phyloP scores from a whole-genome alignment of 2,329 filamentous ascomycete genomes.

The Fusarium coffeatum region DNA sequence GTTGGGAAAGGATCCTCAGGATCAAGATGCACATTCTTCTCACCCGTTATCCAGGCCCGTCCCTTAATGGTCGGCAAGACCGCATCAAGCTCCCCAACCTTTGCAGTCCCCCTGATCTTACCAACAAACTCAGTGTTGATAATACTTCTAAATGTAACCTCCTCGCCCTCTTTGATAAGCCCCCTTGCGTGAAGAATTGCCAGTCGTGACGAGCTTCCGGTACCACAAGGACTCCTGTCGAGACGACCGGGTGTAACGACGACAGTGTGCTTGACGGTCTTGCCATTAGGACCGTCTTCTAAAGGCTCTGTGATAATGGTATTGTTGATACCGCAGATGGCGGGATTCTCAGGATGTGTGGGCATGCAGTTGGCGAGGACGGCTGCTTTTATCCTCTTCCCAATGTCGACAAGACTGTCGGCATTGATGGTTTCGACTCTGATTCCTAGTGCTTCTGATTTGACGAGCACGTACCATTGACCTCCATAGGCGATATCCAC shows the following conservation, averaged over 20 bases:
- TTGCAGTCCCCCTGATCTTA: neutral
- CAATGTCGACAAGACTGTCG: conserved; percentile 38
- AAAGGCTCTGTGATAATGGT: conserved; percentile 50
- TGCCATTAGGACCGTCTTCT: conserved; percentile 8
- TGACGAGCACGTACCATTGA: conserved; percentile 24
- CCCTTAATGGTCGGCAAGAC: conserved; percentile 17
- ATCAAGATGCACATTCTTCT: conserved; percentile 24
- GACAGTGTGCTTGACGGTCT: conserved; percentile 12
- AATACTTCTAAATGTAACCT: conserved; percentile 14
- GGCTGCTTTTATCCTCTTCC: conserved; percentile 57
- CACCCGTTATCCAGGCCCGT: conserved; percentile 17
- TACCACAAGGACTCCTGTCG: conserved; percentile 18
- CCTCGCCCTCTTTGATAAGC: conserved; percentile 1
- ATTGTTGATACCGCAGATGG: conserved; percentile 56
- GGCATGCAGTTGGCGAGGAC: conserved; percentile 51
- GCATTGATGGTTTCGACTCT: conserved; percentile 22
- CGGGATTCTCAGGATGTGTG: conserved; percentile 56
- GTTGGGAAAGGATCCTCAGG: conserved; percentile 18
- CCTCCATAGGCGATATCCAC: conserved; percentile 22
- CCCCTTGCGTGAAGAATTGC: conserved; percentile 11
- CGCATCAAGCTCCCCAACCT: conserved; percentile 13
- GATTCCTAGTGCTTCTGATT: conserved; percentile 14
- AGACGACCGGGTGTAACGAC: conserved; percentile 11
- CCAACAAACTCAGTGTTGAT: conserved; percentile 25
- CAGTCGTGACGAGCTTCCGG: conserved; percentile 11